These are phyloP conservation scores for Tausonia pullulans DNA, from an alignment of 1,284 basidiomycete species.

Conservation along the genomic window DNA sequence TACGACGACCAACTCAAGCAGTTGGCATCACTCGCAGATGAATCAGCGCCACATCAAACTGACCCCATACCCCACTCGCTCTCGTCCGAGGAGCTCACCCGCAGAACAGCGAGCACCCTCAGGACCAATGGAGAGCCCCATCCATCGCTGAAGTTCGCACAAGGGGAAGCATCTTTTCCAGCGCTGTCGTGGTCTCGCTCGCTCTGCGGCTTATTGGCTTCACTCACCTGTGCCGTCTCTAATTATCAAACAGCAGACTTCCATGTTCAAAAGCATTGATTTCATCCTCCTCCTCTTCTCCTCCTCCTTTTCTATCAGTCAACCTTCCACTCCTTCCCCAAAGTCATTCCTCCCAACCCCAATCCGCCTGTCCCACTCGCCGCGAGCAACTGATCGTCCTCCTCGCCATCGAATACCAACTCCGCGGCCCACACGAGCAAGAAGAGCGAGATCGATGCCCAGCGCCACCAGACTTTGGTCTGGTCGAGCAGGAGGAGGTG, in stretches of 20 bases:
- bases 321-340: slow-evolving; percentile 10
- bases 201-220: neutral
- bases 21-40: no score
- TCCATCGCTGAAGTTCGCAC: no score
- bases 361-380: neutral
- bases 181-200: slow-evolving; percentile 17
- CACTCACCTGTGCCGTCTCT: neutral
- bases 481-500: slow-evolving; percentile 27
- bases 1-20: no score
- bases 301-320: slow-evolving; percentile 1
- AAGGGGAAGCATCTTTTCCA: neutral
- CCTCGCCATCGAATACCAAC: slow-evolving; percentile 10
- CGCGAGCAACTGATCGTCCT: slow-evolving; percentile 1
- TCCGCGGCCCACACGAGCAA: slow-evolving; percentile 16
- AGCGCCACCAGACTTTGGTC: slow-evolving; percentile 3
- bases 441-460: slow-evolving; percentile 12
- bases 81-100: neutral
- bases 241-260: slow-evolving; percentile 33
- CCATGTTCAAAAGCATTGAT: slow-evolving; percentile 30
- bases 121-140: no score
- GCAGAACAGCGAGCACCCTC: neutral
- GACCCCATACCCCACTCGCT: no score
- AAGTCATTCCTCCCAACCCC: slow-evolving; percentile 1
- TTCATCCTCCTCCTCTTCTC: neutral
- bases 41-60: no score